These are phyloP conservation scores for Trifolium repens DNA, from an alignment of 306 rosid species.

Conservation along the genomic window DNA sequence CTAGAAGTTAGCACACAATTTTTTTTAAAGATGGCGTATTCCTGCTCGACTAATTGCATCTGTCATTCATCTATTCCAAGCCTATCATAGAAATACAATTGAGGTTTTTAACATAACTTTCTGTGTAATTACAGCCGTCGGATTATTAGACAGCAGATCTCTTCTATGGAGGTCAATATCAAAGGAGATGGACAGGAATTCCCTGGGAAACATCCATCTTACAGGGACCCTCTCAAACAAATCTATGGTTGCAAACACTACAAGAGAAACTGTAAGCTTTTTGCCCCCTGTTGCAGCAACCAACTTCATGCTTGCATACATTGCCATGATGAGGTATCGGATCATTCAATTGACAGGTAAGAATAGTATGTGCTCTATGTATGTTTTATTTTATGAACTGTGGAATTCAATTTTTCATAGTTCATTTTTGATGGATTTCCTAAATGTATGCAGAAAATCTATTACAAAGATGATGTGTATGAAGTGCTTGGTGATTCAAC, in stretches of 20 bases:
- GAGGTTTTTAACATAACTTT: slow-evolving; percentile 42
- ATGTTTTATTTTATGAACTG: slow-evolving; percentile 8
- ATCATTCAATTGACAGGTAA: slow-evolving; percentile 79
- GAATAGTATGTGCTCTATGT: slow-evolving; percentile 16
- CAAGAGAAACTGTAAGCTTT: slow-evolving; percentile 88
- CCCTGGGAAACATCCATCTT: slow-evolving; percentile 77
- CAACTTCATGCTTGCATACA: slow-evolving; percentile 77
- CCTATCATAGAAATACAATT: slow-evolving; percentile 15
- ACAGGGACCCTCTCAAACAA: slow-evolving; percentile 62
- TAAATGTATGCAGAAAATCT: slow-evolving; percentile 66
- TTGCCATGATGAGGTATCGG: slow-evolving; percentile 85
- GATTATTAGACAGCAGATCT: slow-evolving; percentile 64
- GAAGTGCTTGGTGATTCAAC: slow-evolving; percentile 86
- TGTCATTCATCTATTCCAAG: slow-evolving; percentile 31
- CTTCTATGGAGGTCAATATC: slow-evolving; percentile 50
- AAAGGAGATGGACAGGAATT: slow-evolving; percentile 59
- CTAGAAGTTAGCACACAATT: slow-evolving; percentile 20
- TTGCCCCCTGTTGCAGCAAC: slow-evolving; percentile 92
- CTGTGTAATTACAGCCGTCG: slow-evolving; percentile 74
- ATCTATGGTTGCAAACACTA: slow-evolving; percentile 89
- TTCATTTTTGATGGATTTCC: slow-evolving; percentile 36
- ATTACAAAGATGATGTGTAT: slow-evolving; percentile 95
- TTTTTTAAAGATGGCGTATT: background rate
- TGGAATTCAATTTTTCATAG: slow-evolving; percentile 20
- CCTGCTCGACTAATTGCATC: slow-evolving; percentile 24